A percentile compares a stretch with the other conserved stretches of the same genome.
Evolutionary conservation across 192 early-diverging fungal species (phyloP).

Genomic region (Backusella liffmaniae): DNA sequence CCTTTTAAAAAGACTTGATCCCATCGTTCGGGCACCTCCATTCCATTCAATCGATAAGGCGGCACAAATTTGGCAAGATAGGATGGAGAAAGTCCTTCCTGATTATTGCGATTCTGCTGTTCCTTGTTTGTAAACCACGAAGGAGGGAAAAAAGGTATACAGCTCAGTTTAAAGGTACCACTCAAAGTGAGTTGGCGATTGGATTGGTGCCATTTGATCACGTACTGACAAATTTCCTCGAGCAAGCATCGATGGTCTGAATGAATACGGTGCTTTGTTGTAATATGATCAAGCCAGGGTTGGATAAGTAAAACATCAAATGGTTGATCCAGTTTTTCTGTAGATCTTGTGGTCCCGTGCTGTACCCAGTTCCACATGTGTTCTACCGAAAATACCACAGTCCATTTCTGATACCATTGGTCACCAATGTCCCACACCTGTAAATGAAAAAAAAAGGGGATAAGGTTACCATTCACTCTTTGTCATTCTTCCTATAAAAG

Average conservation of each 20-base stretch:
- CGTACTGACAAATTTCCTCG: constrained; percentile 19
- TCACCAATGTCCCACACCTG: constrained; percentile 33
- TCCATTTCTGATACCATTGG: constrained; percentile 37
- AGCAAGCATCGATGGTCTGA: constrained; percentile 14
- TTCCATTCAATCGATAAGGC: constrained; percentile 21
- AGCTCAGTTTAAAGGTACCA: constrained; percentile 14
- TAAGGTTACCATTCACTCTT: neutral
- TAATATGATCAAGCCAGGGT: constrained; percentile 19
- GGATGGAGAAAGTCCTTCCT: constrained; percentile 23
- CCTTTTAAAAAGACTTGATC: constrained; percentile 32
- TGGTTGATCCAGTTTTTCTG: constrained; percentile 9
- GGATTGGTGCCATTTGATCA: constrained; percentile 20
- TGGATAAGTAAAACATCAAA: constrained; percentile 1
- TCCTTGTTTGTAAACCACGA: constrained; percentile 26
- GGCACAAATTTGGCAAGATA: constrained; percentile 29
- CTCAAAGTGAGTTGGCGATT: constrained; percentile 11
- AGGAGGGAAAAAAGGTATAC: constrained; percentile 26
- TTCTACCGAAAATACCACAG: constrained; percentile 23
- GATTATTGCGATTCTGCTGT: constrained; percentile 12
- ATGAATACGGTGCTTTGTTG: constrained; percentile 6
- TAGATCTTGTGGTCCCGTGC: constrained; percentile 6
- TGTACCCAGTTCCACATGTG: constrained; percentile 27
- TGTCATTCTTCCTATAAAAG: neutral
- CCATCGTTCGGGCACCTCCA: constrained; percentile 19
- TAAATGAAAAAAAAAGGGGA: neutral